Percentiles rank a stretch among this genome's conserved stretches.
Evolutionary conservation across 176 grass and related monocot genomes (phyloP).

Genomic region (barley (Hordeum vulgare)): MorexV3_pseudomolecules_assembly NC_058524.1:54903872-54904371

Average conservation of each 20-base stretch:
- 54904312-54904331: too few relatives aligned
- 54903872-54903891: not conserved
- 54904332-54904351: too few relatives aligned
- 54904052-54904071: conserved; percentile 67
- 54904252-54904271: too few relatives aligned
- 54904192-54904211: too few relatives aligned
- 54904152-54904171: conserved; percentile 85
- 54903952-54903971: conserved; percentile 25
- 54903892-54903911: not conserved
- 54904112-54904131: conserved; percentile 55
- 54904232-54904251: too few relatives aligned
- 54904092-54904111: not conserved
- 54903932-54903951: conserved; percentile 47
- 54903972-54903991: conserved; percentile 41
- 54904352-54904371: too few relatives aligned
- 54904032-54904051: conserved; percentile 45
- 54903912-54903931: conserved; percentile 40
- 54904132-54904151: conserved; percentile 59
- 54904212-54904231: too few relatives aligned
- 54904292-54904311: too few relatives aligned
- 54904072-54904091: conserved; percentile 33
- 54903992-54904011: conserved; percentile 24
- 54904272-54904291: too few relatives aligned
- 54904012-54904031: conserved; percentile 2
- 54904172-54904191: conserved; percentile 56